Base-by-base conservation (phyloP, 345 rosid genomes). In the Arabidopsis arenosa region DNA sequence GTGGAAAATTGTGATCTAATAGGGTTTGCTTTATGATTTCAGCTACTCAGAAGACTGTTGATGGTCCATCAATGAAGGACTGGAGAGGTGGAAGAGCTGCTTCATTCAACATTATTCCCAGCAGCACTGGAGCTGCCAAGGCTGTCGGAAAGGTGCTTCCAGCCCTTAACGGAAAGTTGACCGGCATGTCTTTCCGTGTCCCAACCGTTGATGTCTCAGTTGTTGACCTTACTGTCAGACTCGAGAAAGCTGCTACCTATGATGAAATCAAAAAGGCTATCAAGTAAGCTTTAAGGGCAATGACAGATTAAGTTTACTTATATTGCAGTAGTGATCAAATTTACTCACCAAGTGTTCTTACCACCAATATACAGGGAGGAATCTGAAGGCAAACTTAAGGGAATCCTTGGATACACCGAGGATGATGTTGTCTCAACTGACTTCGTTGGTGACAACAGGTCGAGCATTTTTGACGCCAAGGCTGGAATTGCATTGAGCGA, bases 81-180 rank as follows among this genome's bases (percentile, higher is more conserved):
- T 90, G 98, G 98, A 90, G 98, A 83, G 95, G 97, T 86, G 98
- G 98, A 35, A 90, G 97, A 56, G 96, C 97, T 62, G 98, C 98
- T 56, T 93, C 98, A 68, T 90, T 90, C 82, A 90, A 93, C 88
- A 90, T 93, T 82, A 93, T 93, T 80, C 97, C 96, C 35, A 86
- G 93, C 88, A 93, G 92, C 84, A 93, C 95, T 7, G 95, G 97
- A 21, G 98, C 97, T 70, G 97, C 98, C 54, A 93, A 93, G 94
- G 97, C 95, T 23, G 98, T 90, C 11, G 97, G 98, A 54, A 93
- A 89, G 63, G 98, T 93, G 54, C 82, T 93, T 51, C 98, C 95
- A 1, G 60, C 80, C 4, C 89, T 93, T 3, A 89, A 86, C 45
- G 96, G 98, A 26, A 93, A 90, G 80, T 75, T 90, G 83, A 89